Conservation (phyloP, 2,329 filamentous ascomycete species). For the Ophiostoma ulmi region DNA sequence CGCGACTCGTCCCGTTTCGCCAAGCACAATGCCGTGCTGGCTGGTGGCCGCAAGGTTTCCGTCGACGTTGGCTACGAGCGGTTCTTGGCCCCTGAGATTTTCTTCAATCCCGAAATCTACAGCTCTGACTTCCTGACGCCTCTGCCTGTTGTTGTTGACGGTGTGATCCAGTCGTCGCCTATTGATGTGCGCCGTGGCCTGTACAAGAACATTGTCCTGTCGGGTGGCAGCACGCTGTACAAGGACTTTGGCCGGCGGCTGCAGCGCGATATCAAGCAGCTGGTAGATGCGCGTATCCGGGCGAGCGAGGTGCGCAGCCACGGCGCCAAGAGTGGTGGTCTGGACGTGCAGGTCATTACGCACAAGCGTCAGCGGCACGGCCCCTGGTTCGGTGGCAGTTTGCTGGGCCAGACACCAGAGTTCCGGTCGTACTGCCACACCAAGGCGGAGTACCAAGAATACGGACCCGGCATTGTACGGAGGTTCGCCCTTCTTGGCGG, state of each 20-base stretch:
- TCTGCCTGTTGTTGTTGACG: constrained; percentile 87
- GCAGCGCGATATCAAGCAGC: constrained; percentile 93
- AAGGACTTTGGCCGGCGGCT: constrained; percentile 95
- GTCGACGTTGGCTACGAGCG: constrained; percentile 97
- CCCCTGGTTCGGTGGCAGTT: constrained; percentile 95
- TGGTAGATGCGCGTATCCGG: constrained; percentile 88
- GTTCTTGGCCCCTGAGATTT: constrained; percentile 96
- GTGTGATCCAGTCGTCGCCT: constrained; percentile 93
- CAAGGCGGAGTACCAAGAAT: constrained; percentile 89
- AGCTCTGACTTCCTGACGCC: constrained; percentile 97
- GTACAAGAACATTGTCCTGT: constrained; percentile 99
- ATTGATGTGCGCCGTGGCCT: constrained; percentile 95
- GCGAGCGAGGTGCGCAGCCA: constrained; percentile 89
- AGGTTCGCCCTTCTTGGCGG: constrained; percentile 91
- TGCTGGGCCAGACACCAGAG: constrained; percentile 94
- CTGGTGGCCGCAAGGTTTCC: constrained; percentile 74
- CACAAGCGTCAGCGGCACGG: constrained; percentile 97
- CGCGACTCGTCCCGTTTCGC: constrained; percentile 85
- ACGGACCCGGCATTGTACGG: constrained; percentile 90
- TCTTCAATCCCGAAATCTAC: constrained; percentile 99
- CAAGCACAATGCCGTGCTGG: constrained; percentile 80
- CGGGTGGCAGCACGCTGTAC: constrained; percentile 93
- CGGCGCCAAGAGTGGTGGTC: constrained; percentile 83
- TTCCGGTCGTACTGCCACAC: constrained; percentile 99
- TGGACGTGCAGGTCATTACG: constrained; percentile 95